Conservation (phyloP, 805 yeast species). For the Cephaloascus albidus region DNA sequence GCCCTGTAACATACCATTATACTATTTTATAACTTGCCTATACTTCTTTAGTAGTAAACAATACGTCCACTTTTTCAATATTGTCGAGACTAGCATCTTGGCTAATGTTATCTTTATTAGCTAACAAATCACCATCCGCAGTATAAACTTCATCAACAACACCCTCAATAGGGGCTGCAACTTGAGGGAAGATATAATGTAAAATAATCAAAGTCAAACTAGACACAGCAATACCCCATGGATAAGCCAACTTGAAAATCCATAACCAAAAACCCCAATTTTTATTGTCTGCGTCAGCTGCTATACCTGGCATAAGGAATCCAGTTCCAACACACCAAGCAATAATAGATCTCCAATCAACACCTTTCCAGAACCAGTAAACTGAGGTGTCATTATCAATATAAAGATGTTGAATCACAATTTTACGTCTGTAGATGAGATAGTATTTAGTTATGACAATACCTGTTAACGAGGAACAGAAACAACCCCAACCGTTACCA, state of each 20-base stretch:
- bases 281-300: constrained; percentile 4
- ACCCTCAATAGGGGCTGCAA: constrained; percentile 4
- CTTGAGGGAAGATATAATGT: constrained; percentile 7
- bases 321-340: constrained; percentile 10
- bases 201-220: not conserved
- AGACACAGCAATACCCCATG: constrained; percentile 8
- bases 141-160: constrained; percentile 9
- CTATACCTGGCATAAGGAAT: constrained; percentile 14
- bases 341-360: constrained; percentile 14
- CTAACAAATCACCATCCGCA: constrained; percentile 3
- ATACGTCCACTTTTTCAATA: not conserved
- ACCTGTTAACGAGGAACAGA: constrained; percentile 10
- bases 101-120: not conserved
- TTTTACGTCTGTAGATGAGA: constrained; percentile 8
- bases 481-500: constrained; percentile 12
- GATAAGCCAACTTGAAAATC: constrained; percentile 9
- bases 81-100: not conserved
- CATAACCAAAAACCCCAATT: constrained; percentile 7
- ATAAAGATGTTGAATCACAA: constrained; percentile 9
- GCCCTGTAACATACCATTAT: too few species aligned
- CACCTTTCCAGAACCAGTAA: constrained; percentile 10
- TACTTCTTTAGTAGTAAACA: not conserved
- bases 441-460: constrained; percentile 3
- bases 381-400: constrained; percentile 5
- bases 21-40: not conserved